Evolutionary conservation across 2,329 filamentous ascomycete genomes (phyloP).

Genomic region (Aspergillus melleus): DNA sequence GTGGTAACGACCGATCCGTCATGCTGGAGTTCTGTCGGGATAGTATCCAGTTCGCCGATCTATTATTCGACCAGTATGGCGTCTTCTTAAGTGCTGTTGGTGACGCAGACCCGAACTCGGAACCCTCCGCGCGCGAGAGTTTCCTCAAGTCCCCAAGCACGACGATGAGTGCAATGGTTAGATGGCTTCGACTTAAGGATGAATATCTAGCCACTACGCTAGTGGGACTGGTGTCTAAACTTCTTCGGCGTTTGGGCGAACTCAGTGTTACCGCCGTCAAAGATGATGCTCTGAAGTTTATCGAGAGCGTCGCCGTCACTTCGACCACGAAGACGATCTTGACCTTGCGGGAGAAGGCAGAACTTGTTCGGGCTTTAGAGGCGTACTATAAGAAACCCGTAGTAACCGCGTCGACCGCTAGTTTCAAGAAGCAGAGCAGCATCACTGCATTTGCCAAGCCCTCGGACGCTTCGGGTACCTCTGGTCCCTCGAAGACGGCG

Average conservation of each 20-base stretch:
- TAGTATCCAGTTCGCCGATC: constrained; percentile 89
- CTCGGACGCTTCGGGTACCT: constrained; percentile 35
- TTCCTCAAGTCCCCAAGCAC: constrained; percentile 65
- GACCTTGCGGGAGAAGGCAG: constrained; percentile 77
- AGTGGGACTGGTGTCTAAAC: constrained; percentile 78
- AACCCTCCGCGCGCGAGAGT: constrained; percentile 46
- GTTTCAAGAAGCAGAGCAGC: constrained; percentile 46
- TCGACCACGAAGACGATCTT: constrained; percentile 73
- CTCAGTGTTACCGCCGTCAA: constrained; percentile 69
- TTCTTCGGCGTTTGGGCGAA: constrained; percentile 77
- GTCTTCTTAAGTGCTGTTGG: constrained; percentile 73
- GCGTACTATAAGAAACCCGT: constrained; percentile 49
- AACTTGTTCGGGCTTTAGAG: constrained; percentile 67
- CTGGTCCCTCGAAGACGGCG: constrained; percentile 29
- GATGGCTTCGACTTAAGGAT: constrained; percentile 89
- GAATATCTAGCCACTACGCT: constrained; percentile 79
- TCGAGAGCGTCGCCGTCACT: constrained; percentile 55
- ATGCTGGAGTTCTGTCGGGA: constrained; percentile 95
- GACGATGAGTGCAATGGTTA: constrained; percentile 69
- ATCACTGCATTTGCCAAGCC: constrained; percentile 43
- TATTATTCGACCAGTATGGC: constrained; percentile 79
- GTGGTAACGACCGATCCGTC: constrained; percentile 65
- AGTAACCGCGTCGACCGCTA: constrained; percentile 41
- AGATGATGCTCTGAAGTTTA: constrained; percentile 62
- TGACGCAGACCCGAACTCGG: constrained; percentile 42